Evolutionary conservation across 1,284 basidiomycete genomes (phyloP).

Genomic region (Schizopora paradoxa): DNA sequence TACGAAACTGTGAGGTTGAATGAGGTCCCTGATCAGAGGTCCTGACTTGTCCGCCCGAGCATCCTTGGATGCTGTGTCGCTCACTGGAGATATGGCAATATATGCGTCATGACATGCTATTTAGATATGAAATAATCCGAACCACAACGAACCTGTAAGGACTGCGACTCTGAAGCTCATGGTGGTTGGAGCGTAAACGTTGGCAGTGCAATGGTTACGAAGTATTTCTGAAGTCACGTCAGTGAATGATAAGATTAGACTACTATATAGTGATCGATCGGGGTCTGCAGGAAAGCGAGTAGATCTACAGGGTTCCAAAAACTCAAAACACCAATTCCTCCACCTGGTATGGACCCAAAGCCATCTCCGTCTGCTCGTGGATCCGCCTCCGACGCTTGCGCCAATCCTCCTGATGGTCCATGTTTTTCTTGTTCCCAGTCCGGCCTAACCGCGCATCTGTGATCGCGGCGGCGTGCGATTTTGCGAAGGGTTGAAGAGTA

Average conservation of each 20-base stretch:
- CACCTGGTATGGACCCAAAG: conserved; percentile 60
- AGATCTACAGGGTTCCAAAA: background rate
- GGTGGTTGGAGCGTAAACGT: background rate
- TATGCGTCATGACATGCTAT: background rate
- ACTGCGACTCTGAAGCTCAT: conserved; percentile 11
- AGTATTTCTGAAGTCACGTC: no score
- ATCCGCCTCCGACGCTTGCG: conserved; percentile 47
- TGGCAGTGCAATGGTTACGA: background rate
- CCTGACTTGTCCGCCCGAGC: conserved; percentile 58
- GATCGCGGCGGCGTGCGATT: conserved; percentile 42
- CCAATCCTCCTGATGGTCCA: conserved; percentile 52
- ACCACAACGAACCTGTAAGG: conserved; percentile 12
- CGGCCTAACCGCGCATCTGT: conserved; percentile 34
- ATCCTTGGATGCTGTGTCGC: conserved; percentile 59
- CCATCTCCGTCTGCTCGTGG: conserved; percentile 46
- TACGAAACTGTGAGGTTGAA: conserved; percentile 38
- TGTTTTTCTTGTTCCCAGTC: conserved; percentile 31
- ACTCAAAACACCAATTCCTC: conserved; percentile 58
- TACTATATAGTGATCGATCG: conserved; percentile 4
- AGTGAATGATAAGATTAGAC: background rate
- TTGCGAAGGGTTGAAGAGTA: conserved; percentile 54
- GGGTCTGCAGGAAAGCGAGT: no score
- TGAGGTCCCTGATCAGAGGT: conserved; percentile 49
- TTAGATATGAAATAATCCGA: background rate
- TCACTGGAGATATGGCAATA: conserved; percentile 39